Evolutionary conservation across 2,329 filamentous ascomycete species (phyloP).

Genomic region (Colletotrichum liriopes): DNA sequence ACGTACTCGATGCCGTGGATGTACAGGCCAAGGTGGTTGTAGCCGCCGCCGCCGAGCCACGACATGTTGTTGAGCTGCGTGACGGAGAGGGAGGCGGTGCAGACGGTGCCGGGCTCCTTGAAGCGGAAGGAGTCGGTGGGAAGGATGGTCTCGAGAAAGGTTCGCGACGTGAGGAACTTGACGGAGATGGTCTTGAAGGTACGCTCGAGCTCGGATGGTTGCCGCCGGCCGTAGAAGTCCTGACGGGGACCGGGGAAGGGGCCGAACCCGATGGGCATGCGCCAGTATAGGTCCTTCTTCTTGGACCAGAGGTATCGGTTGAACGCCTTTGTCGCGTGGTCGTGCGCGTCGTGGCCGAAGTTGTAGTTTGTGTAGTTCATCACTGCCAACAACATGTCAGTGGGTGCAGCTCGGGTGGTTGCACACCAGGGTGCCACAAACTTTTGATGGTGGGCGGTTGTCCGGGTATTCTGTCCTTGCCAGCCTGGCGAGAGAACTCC

Average conservation of each 20-base stretch:
- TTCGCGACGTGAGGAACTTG: conserved; percentile 65
- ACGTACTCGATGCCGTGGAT: conserved; percentile 74
- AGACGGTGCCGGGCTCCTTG: conserved; percentile 59
- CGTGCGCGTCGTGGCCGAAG: conserved; percentile 72
- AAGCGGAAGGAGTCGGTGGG: conserved; percentile 61
- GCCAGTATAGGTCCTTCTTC: conserved; percentile 57
- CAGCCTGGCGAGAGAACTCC: conserved; percentile 68
- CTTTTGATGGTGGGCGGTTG: conserved; percentile 22
- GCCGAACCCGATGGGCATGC: conserved; percentile 62
- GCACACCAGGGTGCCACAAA: background rate
- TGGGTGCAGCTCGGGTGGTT: too few relatives aligned
- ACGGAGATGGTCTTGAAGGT: conserved; percentile 63
- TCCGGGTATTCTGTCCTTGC: conserved; percentile 55
- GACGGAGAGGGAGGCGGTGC: conserved; percentile 59
- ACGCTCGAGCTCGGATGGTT: conserved; percentile 46
- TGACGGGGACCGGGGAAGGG: conserved; percentile 58
- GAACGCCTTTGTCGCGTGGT: conserved; percentile 66
- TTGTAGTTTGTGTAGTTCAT: conserved; percentile 64
- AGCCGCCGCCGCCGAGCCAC: conserved; percentile 74
- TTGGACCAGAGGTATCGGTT: conserved; percentile 63
- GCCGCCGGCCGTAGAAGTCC: conserved; percentile 32
- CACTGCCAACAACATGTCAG: conserved; percentile 47
- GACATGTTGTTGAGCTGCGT: conserved; percentile 66
- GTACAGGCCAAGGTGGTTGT: conserved; percentile 72
- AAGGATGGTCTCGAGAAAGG: conserved; percentile 64